These are phyloP conservation scores for Fagopyrum tataricum DNA, from an alignment of 148 eudicot species.

Conservation along the genomic window DNA sequence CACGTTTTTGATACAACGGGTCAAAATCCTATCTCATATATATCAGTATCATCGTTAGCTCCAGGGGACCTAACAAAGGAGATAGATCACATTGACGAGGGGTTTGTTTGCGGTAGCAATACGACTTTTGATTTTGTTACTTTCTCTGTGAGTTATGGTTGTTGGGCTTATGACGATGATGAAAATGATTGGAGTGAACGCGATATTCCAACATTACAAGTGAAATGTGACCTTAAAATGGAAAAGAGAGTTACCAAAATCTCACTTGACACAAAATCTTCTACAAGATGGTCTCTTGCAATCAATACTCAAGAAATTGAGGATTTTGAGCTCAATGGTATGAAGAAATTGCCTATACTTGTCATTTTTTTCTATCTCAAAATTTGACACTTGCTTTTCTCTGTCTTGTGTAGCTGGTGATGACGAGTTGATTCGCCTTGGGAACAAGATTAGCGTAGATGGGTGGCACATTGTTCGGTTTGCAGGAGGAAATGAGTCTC, in stretches of 20 bases:
- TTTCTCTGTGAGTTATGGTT: constrained; percentile 75
- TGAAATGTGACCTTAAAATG: constrained; percentile 34
- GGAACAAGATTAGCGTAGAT: constrained; percentile 37
- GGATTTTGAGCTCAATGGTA: constrained; percentile 84
- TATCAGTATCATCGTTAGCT: constrained; percentile 69
- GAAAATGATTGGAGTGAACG: constrained; percentile 63
- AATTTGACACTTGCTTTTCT: not conserved
- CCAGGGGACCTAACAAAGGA: constrained; percentile 82
- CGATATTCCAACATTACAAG: constrained; percentile 63
- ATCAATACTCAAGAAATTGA: constrained; percentile 61
- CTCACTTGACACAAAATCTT: constrained; percentile 52
- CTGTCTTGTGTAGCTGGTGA: constrained; percentile 23
- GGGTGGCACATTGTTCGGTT: constrained; percentile 90
- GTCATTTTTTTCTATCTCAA: not conserved
- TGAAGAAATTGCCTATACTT: too few relatives aligned
- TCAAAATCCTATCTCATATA: constrained; percentile 44
- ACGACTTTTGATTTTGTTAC: constrained; percentile 72
- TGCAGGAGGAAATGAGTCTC: constrained; percentile 82
- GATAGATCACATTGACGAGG: constrained; percentile 57
- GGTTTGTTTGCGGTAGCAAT: constrained; percentile 70
- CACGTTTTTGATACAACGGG: constrained; percentile 80
- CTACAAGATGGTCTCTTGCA: constrained; percentile 80
- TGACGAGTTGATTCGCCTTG: constrained; percentile 55
- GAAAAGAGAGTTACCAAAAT: constrained; percentile 53
- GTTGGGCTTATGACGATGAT: constrained; percentile 41